phyloP scores from a whole-genome alignment of 2,329 filamentous ascomycete species.

The Phialocephala sp. region DNA sequence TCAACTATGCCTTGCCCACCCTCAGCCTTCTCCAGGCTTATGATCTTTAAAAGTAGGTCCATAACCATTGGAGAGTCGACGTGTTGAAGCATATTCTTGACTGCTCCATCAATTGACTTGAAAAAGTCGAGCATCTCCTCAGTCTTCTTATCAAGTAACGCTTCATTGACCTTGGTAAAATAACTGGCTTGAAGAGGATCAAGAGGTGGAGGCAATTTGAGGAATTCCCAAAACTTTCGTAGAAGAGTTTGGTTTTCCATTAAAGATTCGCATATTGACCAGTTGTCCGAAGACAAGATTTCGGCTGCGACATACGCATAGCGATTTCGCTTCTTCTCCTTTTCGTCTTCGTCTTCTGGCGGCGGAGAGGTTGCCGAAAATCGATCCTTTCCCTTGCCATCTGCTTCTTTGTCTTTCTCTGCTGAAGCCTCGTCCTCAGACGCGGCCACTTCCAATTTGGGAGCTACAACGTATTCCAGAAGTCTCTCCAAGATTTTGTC shows the following conservation, averaged over 20 bases:
- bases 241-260: constrained; percentile 83
- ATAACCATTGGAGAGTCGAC: constrained; percentile 98
- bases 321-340: constrained; percentile 88
- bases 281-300: constrained; percentile 92
- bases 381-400: constrained; percentile 50
- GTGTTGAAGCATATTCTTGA: constrained; percentile 86
- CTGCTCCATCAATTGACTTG: constrained; percentile 80
- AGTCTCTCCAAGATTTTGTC: constrained; percentile 83
- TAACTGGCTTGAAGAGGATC: constrained; percentile 95
- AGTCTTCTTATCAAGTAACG: constrained; percentile 96
- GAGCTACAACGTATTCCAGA: constrained; percentile 89
- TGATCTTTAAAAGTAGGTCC: constrained; percentile 95
- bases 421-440: constrained; percentile 57
- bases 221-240: constrained; percentile 87
- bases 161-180: constrained; percentile 98
- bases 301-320: constrained; percentile 95
- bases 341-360: constrained; percentile 68
- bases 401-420: constrained; percentile 56
- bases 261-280: constrained; percentile 93
- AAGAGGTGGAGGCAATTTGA: constrained; percentile 82
- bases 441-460: constrained; percentile 65
- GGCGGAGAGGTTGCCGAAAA: constrained; percentile 59
- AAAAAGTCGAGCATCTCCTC: constrained; percentile 94
- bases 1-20: constrained; percentile 92
- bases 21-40: constrained; percentile 91